A percentile compares a stretch with the other conserved stretches of the same genome.
Evolutionary conservation across 345 rosid genomes (phyloP).

Genomic region (Gynandropsis gynandra): DNA sequence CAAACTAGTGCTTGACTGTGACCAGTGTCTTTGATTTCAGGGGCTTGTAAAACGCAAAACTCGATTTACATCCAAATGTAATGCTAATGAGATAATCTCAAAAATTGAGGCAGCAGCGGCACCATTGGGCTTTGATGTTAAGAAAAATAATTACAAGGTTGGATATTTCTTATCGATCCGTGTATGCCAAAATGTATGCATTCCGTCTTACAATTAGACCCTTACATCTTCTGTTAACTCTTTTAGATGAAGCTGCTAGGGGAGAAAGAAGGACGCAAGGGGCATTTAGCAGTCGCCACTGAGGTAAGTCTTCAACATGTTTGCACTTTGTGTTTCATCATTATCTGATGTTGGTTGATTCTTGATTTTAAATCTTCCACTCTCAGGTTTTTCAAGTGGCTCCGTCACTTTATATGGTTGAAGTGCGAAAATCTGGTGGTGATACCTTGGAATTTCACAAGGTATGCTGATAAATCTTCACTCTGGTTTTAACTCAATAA

Average conservation of each 20-base stretch:
- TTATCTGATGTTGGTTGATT: not conserved
- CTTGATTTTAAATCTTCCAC: not conserved
- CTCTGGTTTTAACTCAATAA: not conserved
- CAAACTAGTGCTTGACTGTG: conserved; percentile 10
- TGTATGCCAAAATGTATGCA: not conserved
- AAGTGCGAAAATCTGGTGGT: conserved; percentile 88
- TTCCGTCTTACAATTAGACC: conserved; percentile 6
- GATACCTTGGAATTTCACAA: conserved; percentile 97
- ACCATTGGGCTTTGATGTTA: conserved; percentile 91
- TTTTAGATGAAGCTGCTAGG: conserved; percentile 83
- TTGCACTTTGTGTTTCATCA: not conserved
- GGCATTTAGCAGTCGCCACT: conserved; percentile 88
- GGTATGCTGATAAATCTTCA: conserved; percentile 33
- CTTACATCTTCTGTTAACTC: not conserved
- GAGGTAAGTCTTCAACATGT: conserved; percentile 45
- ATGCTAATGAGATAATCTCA: conserved; percentile 84
- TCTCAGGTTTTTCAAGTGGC: conserved; percentile 89
- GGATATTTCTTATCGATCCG: not conserved
- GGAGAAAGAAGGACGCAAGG: conserved; percentile 97
- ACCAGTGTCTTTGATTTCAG: conserved; percentile 34
- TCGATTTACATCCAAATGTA: conserved; percentile 74
- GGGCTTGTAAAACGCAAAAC: conserved; percentile 92
- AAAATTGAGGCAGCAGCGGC: conserved; percentile 79
- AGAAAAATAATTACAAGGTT: conserved; percentile 93
- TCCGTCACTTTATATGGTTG: conserved; percentile 94